phyloP scores from a whole-genome alignment of 495 filamentous ascomycete species.

The Aspergillus steynii region DNA sequence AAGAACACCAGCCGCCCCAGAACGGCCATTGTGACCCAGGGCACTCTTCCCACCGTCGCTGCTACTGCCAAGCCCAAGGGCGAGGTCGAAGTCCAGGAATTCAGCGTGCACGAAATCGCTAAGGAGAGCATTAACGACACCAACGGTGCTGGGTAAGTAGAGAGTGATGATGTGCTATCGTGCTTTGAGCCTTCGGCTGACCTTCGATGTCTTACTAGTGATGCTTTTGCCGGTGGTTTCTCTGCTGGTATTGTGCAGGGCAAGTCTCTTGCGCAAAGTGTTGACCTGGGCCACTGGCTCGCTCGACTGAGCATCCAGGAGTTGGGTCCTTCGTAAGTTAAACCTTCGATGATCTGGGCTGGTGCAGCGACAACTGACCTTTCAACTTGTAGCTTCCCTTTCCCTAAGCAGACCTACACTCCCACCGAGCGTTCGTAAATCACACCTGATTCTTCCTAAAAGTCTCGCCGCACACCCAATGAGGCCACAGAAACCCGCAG shows the following conservation, averaged over 20 bases:
- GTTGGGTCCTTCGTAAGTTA: conserved; percentile 86
- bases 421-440: conserved; percentile 39
- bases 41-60: conserved; percentile 83
- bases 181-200: background rate
- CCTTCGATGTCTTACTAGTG: conserved; percentile 45
- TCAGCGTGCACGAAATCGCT: conserved; percentile 74
- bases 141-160: conserved; percentile 81
- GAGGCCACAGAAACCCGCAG: background rate
- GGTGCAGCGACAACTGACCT: background rate
- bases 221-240: conserved; percentile 96
- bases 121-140: conserved; percentile 84
- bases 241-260: conserved; percentile 83
- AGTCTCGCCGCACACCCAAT: conserved; percentile 11
- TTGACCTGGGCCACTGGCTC: conserved; percentile 95
- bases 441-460: background rate
- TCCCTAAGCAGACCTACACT: conserved; percentile 77
- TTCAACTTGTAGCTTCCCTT: conserved; percentile 62
- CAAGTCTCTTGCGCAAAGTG: conserved; percentile 67
- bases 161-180: background rate
- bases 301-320: conserved; percentile 90
- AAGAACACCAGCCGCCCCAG: conserved; percentile 76
- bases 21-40: conserved; percentile 90
- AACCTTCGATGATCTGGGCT: background rate
- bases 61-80: conserved; percentile 61
- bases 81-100: conserved; percentile 69